A percentile compares a stretch with the other conserved stretches of the same genome.
phyloP scores from a whole-genome alignment of 1,284 basidiomycete species.

The Meira miltonrushii region DNA sequence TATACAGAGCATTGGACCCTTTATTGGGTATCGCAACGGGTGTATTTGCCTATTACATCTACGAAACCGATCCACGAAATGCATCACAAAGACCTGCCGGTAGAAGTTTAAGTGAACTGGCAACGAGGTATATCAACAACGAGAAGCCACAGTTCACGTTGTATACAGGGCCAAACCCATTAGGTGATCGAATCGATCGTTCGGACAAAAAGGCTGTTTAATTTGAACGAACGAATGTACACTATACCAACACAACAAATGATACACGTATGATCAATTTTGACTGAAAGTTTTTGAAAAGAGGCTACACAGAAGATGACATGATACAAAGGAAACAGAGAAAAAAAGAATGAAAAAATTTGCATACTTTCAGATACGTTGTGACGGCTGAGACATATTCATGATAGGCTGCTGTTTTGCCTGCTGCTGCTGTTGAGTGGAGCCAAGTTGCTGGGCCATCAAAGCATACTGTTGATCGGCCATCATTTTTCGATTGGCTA shows the following conservation, averaged over 20 bases:
- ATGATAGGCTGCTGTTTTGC: too few species aligned
- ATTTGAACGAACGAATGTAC: neutral
- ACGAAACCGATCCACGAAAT: slow-evolving; percentile 45
- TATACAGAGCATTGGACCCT: slow-evolving; percentile 30
- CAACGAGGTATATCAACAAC: slow-evolving; percentile 19
- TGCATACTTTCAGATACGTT: too few species aligned
- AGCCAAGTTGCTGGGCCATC: too few species aligned
- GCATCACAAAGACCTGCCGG: slow-evolving; percentile 32
- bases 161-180: neutral
- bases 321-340: neutral
- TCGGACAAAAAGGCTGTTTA: neutral
- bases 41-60: slow-evolving; percentile 44
- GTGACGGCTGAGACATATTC: too few species aligned
- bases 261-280: neutral
- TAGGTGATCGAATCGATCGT: slow-evolving; percentile 2
- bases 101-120: slow-evolving; percentile 29
- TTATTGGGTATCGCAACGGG: slow-evolving; percentile 44
- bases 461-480: too few species aligned
- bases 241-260: neutral
- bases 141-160: neutral
- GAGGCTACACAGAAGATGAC: neutral
- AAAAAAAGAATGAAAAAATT: too few species aligned
- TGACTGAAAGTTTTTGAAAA: neutral
- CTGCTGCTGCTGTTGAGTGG: too few species aligned
- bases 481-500: too few species aligned